Evolutionary conservation across 2,329 filamentous ascomycete genomes (phyloP).

Genomic region (Monosporascus cannonballus): DNA sequence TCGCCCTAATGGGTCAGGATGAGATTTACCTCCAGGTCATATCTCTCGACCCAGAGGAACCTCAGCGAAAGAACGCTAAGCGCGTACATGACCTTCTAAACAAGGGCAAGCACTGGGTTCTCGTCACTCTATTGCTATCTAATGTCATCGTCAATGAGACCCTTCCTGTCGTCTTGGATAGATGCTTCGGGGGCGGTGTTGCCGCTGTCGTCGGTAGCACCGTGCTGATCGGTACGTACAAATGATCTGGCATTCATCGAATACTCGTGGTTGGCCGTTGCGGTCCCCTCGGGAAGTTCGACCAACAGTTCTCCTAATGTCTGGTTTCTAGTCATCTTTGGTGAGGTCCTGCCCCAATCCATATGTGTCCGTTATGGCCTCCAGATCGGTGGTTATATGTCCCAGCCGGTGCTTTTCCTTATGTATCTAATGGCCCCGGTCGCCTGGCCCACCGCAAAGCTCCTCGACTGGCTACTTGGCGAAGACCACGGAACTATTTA

Average conservation of each 20-base stretch:
- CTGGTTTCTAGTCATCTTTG: constrained; percentile 74
- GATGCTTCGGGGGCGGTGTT: constrained; percentile 89
- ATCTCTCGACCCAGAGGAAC: constrained; percentile 72
- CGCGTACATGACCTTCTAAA: constrained; percentile 75
- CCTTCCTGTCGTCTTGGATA: constrained; percentile 87
- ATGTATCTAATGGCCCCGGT: constrained; percentile 92
- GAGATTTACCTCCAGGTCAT: constrained; percentile 97
- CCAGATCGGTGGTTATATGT: constrained; percentile 90
- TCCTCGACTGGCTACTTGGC: constrained; percentile 87
- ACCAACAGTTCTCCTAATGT: constrained; percentile 12
- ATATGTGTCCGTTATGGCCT: constrained; percentile 94
- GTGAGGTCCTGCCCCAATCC: constrained; percentile 92
- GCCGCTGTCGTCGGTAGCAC: constrained; percentile 92
- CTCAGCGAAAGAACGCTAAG: constrained; percentile 80
- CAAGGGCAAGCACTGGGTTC: constrained; percentile 94
- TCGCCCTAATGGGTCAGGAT: constrained; percentile 73
- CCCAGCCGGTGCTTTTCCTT: constrained; percentile 74
- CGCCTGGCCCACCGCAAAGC: constrained; percentile 91
- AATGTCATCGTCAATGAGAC: constrained; percentile 99
- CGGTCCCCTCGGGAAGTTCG: too few relatives aligned
- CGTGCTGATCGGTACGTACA: constrained; percentile 73
- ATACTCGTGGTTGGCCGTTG: too few relatives aligned
- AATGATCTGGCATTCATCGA: too few relatives aligned
- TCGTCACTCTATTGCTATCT: constrained; percentile 86
- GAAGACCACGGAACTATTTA: constrained; percentile 95